Conservation (phyloP, 2,329 filamentous ascomycete genomes). For the Aspergillus ruber region DNA sequence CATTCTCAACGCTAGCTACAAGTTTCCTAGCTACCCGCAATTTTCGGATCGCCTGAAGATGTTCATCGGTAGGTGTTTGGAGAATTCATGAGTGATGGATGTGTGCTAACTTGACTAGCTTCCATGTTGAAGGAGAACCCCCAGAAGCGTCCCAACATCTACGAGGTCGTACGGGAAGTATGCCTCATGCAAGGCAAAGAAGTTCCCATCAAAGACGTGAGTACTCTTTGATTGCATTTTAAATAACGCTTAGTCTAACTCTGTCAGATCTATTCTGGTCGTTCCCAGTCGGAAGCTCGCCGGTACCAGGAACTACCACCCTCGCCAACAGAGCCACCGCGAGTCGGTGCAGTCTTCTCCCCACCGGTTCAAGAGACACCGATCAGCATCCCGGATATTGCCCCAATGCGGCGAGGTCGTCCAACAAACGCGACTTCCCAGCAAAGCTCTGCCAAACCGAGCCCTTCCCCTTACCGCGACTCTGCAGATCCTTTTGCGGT, state of each 20-base stretch:
- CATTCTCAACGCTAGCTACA: slow-evolving; percentile 91
- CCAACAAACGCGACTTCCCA: slow-evolving; percentile 51
- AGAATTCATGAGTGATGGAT: neutral
- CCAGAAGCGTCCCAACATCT: slow-evolving; percentile 78
- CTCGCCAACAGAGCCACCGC: slow-evolving; percentile 50
- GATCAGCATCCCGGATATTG: slow-evolving; percentile 70
- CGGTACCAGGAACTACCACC: slow-evolving; percentile 55
- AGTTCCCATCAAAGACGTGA: slow-evolving; percentile 81
- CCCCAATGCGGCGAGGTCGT: slow-evolving; percentile 85
- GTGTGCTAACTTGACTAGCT: slow-evolving; percentile 37
- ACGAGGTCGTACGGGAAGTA: slow-evolving; percentile 79
- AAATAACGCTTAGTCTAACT: neutral
- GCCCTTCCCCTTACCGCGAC: slow-evolving; percentile 63
- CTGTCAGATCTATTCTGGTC: slow-evolving; percentile 61
- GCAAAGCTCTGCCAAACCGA: slow-evolving; percentile 49
- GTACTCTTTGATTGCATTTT: slow-evolving; percentile 23
- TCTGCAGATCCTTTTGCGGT: slow-evolving; percentile 83
- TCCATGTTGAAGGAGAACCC: slow-evolving; percentile 88
- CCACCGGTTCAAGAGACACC: slow-evolving; percentile 65
- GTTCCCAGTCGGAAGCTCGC: slow-evolving; percentile 59
- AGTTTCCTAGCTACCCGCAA: slow-evolving; percentile 76
- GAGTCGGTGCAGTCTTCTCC: slow-evolving; percentile 74
- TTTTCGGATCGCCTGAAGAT: slow-evolving; percentile 89
- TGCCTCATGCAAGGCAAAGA: slow-evolving; percentile 84
- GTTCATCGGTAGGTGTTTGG: slow-evolving; percentile 64